Conservation (phyloP, 129 eudicot species). For the Saussurea involucrata region DNA sequence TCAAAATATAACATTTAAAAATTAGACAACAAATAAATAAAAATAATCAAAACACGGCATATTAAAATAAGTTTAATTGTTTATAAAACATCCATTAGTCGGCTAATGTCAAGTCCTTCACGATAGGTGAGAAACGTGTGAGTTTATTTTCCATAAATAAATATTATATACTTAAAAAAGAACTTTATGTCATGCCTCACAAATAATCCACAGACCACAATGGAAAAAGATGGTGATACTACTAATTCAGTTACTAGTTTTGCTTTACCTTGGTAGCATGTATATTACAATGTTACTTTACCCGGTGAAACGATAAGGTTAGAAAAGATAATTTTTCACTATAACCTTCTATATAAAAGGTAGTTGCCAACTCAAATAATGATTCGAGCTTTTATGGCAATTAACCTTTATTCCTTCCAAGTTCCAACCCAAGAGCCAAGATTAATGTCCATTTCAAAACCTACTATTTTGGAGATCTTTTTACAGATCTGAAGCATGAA, state of each 20-base stretch:
- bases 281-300: not conserved
- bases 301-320: not conserved
- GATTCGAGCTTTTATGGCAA: not conserved
- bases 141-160: not conserved
- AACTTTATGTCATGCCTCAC: not conserved
- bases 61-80: too few relatives aligned
- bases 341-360: not conserved
- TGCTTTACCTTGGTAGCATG: constrained; percentile 9
- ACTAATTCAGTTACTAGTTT: constrained; percentile 6
- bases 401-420: not conserved
- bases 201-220: not conserved
- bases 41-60: too few relatives aligned
- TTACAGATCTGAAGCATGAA: not conserved
- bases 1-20: too few relatives aligned
- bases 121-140: not conserved
- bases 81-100: too few relatives aligned
- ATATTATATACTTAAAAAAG: not conserved
- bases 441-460: not conserved
- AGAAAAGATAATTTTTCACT: not conserved
- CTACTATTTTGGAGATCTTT: not conserved
- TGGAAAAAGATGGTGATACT: not conserved
- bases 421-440: not conserved
- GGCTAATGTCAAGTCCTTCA: not conserved
- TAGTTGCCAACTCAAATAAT: not conserved
- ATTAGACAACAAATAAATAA: too few relatives aligned